Evolutionary conservation across 805 yeast genomes (phyloP), one percentile per base, ranked within the genome.

Genomic region (Metschnikowia lunata): DNA sequence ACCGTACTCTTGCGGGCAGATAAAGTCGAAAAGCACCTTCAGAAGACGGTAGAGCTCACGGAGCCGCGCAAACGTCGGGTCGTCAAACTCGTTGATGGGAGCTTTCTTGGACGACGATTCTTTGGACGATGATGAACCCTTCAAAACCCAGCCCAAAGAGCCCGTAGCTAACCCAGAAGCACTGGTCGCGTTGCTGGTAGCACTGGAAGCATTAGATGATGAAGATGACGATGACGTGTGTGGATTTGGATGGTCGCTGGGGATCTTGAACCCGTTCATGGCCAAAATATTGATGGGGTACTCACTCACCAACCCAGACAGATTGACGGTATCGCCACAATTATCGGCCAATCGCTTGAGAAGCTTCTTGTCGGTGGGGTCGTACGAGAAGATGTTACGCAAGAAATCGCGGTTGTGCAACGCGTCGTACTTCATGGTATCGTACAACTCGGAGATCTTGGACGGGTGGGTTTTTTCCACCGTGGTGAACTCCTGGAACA

Each of bases 1-100:
- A 51, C 99, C 99, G 61, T 93, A 93, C 61, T 93, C 99, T 64
- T 93, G 98, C 8, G 99, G 99, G 66, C 98, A 93, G 39, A 93
- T 89, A 60, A 91, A 93, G 66, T 93, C 99, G 69, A 93, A 93
- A 50, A 93, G 68, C 7, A 93, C 96, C 63, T 93, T 95, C 0
- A 97, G 87, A 44, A 93, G 73, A 50, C 91, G 75, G 62, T 90
- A 93, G 41, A 93, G 75, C 61, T 93, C 99, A 53, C 98, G 75
- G 46, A 93, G 73, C 50, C 88, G 77, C 29, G 85, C 84, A 62
- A 78, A 90, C 42, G 84, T 82, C 1, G 88, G 82, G 50, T 85
- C 85, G 59, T 88, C 96, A 64, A 90, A 90, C 14, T 72, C 74
- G 49, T 68, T 71, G 4, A 57, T 61, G 13, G 42, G 62, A 29